Evolutionary conservation across 495 filamentous ascomycete species (phyloP).

Genomic region (Aspergillus bridgeri): DNA sequence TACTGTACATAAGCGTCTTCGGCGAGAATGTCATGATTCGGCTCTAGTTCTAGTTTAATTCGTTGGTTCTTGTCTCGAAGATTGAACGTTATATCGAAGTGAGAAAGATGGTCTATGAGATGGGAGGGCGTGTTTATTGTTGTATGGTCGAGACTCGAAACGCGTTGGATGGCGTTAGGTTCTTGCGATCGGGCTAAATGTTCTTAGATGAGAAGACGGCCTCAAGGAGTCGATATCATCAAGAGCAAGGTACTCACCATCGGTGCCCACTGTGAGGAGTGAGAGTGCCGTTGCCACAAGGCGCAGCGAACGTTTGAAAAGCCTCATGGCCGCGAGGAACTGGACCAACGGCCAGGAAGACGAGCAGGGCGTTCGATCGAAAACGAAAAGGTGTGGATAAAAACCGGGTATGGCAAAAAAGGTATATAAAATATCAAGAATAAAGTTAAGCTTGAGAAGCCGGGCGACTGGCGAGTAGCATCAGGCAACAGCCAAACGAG

Average conservation of each 20-base stretch:
- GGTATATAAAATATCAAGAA: neutral
- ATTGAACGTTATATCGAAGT: constrained; percentile 79
- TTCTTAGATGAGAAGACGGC: constrained; percentile 9
- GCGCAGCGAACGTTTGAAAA: constrained; percentile 14
- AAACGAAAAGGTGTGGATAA: constrained; percentile 4
- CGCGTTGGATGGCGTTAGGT: constrained; percentile 70
- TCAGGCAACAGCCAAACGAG: constrained; percentile 2
- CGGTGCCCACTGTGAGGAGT: constrained; percentile 11
- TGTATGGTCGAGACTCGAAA: constrained; percentile 70
- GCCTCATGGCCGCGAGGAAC: constrained; percentile 17
- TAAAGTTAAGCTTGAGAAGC: neutral
- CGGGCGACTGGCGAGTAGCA: neutral
- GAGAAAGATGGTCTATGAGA: constrained; percentile 70
- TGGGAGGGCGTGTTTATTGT: constrained; percentile 75
- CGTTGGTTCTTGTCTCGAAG: constrained; percentile 63
- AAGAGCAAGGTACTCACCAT: constrained; percentile 14
- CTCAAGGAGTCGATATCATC: neutral
- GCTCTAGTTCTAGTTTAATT: constrained; percentile 78
- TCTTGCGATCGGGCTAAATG: constrained; percentile 64
- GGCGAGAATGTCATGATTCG: constrained; percentile 85
- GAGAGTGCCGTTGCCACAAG: constrained; percentile 21
- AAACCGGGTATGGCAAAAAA: neutral
- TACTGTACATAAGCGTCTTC: constrained; percentile 72
- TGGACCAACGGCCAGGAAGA: constrained; percentile 6
- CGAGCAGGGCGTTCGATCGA: constrained; percentile 1